A percentile compares a stretch with the other conserved stretches of the same genome.
Conservation (phyloP, 371 early-diverging fungal genomes). For the Parasitella parasitica region DNA sequence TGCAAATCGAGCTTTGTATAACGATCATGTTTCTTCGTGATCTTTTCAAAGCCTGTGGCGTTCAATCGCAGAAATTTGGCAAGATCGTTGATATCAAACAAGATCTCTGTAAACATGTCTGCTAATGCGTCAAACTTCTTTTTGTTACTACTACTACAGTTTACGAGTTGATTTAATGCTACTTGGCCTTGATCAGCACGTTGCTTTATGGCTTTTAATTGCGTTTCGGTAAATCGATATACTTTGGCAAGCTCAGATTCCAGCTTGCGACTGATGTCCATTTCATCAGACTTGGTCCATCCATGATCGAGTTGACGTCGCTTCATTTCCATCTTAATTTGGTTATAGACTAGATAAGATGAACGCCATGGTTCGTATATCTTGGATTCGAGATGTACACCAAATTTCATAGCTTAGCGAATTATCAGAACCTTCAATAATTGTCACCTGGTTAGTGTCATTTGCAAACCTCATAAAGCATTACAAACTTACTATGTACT, state of each 20-base stretch:
- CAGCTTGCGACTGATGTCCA: constrained; percentile 67
- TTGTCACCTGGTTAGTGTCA: too few relatives aligned
- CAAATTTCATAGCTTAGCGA: constrained; percentile 42
- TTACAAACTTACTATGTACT: background rate
- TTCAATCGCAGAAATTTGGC: constrained; percentile 92
- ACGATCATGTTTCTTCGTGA: constrained; percentile 96
- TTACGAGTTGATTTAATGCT: constrained; percentile 31
- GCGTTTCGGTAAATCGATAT: constrained; percentile 73
- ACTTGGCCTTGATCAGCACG: constrained; percentile 73
- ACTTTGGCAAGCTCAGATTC: constrained; percentile 87
- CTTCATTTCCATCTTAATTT: constrained; percentile 38
- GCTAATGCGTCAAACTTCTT: constrained; percentile 53
- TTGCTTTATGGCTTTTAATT: constrained; percentile 68
- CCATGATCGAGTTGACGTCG: constrained; percentile 31
- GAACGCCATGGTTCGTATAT: constrained; percentile 43
- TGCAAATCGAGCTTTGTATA: constrained; percentile 76
- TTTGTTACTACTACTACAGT: constrained; percentile 27
- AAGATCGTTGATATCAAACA: constrained; percentile 84
- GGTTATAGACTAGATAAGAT: constrained; percentile 41
- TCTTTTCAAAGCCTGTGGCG: constrained; percentile 92
- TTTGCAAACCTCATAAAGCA: too few relatives aligned
- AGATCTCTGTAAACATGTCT: constrained; percentile 71
- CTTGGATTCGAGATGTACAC: constrained; percentile 34
- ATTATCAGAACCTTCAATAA: too few relatives aligned
- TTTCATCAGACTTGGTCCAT: constrained; percentile 70